These are phyloP conservation scores for Sodiomyces alkalinus DNA, from an alignment of 2,329 filamentous ascomycete species.

Conservation along the genomic window DNA sequence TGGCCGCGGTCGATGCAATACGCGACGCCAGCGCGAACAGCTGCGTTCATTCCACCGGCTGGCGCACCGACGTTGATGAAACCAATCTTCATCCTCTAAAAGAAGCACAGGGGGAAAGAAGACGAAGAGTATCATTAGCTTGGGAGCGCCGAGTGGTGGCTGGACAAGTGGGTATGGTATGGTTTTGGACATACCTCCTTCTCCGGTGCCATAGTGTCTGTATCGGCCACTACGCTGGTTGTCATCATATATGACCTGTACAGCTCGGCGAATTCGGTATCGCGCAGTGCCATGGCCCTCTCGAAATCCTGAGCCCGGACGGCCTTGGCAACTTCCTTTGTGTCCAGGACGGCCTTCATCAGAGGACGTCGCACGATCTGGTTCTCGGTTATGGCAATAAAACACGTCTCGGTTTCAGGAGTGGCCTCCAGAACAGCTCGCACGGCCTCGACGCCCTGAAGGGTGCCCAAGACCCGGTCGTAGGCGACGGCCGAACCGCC, in stretches of 20 bases:
- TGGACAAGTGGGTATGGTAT: too few relatives aligned
- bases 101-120: not conserved
- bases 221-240: constrained; percentile 63
- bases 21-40: constrained; percentile 80
- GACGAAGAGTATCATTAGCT: too few relatives aligned
- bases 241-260: constrained; percentile 84
- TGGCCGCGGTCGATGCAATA: constrained; percentile 91
- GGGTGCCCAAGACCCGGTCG: constrained; percentile 80
- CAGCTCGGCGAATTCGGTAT: constrained; percentile 88
- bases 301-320: constrained; percentile 80
- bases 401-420: constrained; percentile 77
- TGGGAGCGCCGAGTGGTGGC: too few relatives aligned
- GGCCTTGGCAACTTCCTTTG: constrained; percentile 66
- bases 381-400: constrained; percentile 95
- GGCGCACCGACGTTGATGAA: constrained; percentile 96
- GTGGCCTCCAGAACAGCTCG: constrained; percentile 81
- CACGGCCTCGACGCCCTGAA: constrained; percentile 90
- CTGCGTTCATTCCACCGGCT: constrained; percentile 95
- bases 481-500: constrained; percentile 87
- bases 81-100: constrained; percentile 73
- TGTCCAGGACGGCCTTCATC: constrained; percentile 76
- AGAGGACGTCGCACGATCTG: constrained; percentile 86
- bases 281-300: constrained; percentile 72
- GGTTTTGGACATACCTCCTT: constrained; percentile 52
- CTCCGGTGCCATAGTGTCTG: constrained; percentile 40